phyloP scores from a whole-genome alignment of 495 filamentous ascomycete genomes.

The Bacidia gigantensis region DNA sequence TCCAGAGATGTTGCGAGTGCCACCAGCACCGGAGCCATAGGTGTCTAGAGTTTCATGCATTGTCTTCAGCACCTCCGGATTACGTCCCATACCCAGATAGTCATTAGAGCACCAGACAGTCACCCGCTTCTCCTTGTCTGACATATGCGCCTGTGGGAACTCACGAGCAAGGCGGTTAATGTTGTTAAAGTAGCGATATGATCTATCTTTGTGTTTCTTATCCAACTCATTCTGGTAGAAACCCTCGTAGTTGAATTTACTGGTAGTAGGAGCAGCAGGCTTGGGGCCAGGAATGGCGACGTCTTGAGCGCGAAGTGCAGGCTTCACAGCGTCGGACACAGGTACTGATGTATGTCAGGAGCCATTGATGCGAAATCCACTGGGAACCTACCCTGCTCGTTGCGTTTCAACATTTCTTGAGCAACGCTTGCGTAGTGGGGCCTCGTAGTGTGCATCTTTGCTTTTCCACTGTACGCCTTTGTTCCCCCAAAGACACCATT shows the following conservation, averaged over 20 bases:
- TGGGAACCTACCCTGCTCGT: constrained; percentile 45
- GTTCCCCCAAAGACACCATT: constrained; percentile 28
- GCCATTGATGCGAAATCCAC: neutral
- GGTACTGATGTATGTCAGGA: neutral
- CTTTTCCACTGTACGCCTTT: constrained; percentile 40
- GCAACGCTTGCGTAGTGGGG: constrained; percentile 63
- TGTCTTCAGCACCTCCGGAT: constrained; percentile 66
- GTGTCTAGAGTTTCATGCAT: constrained; percentile 94
- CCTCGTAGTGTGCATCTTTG: constrained; percentile 67
- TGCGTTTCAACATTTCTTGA: constrained; percentile 41
- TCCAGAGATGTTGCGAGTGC: constrained; percentile 93
- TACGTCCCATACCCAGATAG: constrained; percentile 94
- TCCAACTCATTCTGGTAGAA: constrained; percentile 84
- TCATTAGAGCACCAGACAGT: constrained; percentile 99
- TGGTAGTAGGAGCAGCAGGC: constrained; percentile 30
- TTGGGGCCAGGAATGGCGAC: constrained; percentile 25
- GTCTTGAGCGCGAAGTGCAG: constrained; percentile 3
- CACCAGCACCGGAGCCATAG: constrained; percentile 90
- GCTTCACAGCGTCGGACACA: constrained; percentile 13
- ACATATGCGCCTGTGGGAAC: constrained; percentile 88
- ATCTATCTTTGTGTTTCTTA: constrained; percentile 99
- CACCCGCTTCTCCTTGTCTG: constrained; percentile 70
- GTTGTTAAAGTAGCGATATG: constrained; percentile 99
- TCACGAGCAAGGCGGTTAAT: constrained; percentile 96
- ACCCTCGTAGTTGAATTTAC: constrained; percentile 73